Base-by-base conservation (phyloP, 352 stramenopile species). In the Phytophthora sansomeana region DNA sequence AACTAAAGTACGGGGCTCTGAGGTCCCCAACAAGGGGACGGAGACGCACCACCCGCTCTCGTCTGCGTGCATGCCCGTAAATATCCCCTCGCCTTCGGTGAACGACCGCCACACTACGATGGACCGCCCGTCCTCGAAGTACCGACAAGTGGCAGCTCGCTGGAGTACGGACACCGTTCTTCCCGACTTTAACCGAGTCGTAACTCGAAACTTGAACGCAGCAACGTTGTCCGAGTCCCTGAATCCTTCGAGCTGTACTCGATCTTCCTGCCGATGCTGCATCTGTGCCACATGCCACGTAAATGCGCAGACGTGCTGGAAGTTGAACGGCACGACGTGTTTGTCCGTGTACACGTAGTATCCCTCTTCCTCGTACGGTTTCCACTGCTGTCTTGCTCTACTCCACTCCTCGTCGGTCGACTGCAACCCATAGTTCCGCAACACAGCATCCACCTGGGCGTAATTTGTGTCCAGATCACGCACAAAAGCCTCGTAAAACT, bases 31-130 rank as follows among this genome's bases (percentile, higher is more conserved):
- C 21, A 58, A 30, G 0, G 63, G 63, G 32, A 47, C 30, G 7
- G 49, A 56, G 1, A 67, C 24, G 30, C 48, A 62, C 57, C 56
- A 10, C 67, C 56, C 63, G 67, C 67, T n/a, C n/a, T n/a, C n/a
- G n/a, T n/a, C n/a, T n/a, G n/a, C n/a, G n/a, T n/a, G n/a, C n/a
- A n/a, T n/a, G 5, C 61, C 61, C 4, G 30, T 26, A 35, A 63
- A 69, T 17, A 69, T 48, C 3, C 61, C 61, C 24, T 69, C 61
- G 4, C 61, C 61, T 49, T 69, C 61, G 6, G 35, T 42, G 24
- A 69, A 58, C 19, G 53, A 64, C 24, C 61, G 17, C 61, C 61
- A 69, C 19, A 64, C 53, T 5, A 58, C 29, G 5, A 64, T 38
- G 8, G 38, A 58, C 7, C 53, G 61, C 24, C 39, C 50, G 5